Evolutionary conservation across 1,284 basidiomycete species (phyloP), one percentile per base, ranked within the genome.

Genomic region (Coniophora puteana): DNA sequence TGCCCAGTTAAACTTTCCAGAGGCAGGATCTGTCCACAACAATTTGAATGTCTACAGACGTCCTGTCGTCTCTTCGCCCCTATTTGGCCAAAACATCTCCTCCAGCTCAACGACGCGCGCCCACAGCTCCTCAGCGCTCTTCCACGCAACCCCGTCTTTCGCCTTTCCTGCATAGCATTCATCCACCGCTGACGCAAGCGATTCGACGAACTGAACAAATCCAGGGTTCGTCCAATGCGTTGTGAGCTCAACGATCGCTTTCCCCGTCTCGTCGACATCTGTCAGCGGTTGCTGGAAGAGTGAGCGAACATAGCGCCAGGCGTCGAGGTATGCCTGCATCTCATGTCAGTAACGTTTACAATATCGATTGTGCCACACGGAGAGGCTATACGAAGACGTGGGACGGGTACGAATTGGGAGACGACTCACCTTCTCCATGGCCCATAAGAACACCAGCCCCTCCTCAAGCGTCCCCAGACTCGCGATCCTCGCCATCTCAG

Each of bases 391-490:
- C 28, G 14, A 25, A 16, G 33, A 26, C 18, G 20, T 21, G 37
- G 14, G 34, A 8, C 32, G 29, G 28, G 31, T 30, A 47, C 14
- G 20, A 20, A 45, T 40, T 3, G n/a, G 8, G 8, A 10, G 22
- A 8, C 22, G 27, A 50, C 62, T 36, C 44, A 82, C 82, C 63
- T 75, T 72, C 58, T 88, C 85, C 84, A 88, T 88, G 1, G 81
- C 81, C 83, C 84, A 88, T 13, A 89, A 58, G 47, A 87, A 80
- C 4, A 86, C 67, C 14, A 89, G 56, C 1, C 79, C 80, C 37
- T 87, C 83, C 41, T 78, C 70, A n/a, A 83, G 52, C 0, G 63
- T 66, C 8, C 69, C 71, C 11, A 63, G 51, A 1, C 66, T 62
- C 1, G 71, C 67, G 0, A 80, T 58, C 4, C 75, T 64, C 8